Evolutionary conservation across 2,329 filamentous ascomycete species (phyloP).

Genomic region (Curvularia sp.): DNA sequence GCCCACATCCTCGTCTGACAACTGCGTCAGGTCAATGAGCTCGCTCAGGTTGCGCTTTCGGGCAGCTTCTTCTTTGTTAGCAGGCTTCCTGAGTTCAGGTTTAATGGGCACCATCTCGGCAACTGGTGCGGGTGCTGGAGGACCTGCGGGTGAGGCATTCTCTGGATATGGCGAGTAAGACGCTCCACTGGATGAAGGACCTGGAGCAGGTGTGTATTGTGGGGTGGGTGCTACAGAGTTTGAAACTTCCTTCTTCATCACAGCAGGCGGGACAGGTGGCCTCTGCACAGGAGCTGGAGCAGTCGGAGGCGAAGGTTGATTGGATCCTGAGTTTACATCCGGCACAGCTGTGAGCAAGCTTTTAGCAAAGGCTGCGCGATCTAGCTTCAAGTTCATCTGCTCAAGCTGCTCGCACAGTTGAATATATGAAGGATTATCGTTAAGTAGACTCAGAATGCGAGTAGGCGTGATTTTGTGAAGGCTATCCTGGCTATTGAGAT

Average conservation of each 20-base stretch:
- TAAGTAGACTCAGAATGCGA: conserved; percentile 56
- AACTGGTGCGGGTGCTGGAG: conserved; percentile 34
- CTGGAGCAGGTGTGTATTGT: conserved; percentile 15
- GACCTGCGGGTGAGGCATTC: conserved; percentile 21
- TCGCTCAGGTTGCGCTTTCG: conserved; percentile 62
- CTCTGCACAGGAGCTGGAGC: conserved; percentile 17
- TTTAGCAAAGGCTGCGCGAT: conserved; percentile 61
- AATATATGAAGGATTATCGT: conserved; percentile 63
- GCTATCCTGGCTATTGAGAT: conserved; percentile 56
- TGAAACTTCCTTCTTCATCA: conserved; percentile 30
- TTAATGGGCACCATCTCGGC: conserved; percentile 44
- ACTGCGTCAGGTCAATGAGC: conserved; percentile 59
- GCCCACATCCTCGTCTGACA: conserved; percentile 54
- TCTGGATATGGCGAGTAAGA: conserved; percentile 27
- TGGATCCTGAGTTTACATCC: conserved; percentile 47
- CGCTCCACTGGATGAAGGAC: conserved; percentile 20
- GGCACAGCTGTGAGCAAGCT: conserved; percentile 57
- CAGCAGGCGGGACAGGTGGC: conserved; percentile 30
- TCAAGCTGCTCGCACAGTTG: conserved; percentile 63
- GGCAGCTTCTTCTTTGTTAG: conserved; percentile 62
- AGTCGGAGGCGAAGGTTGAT: conserved; percentile 25
- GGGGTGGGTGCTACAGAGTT: conserved; percentile 25
- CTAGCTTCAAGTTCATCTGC: conserved; percentile 56
- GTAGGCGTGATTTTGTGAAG: conserved; percentile 48
- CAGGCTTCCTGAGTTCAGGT: conserved; percentile 43